These are phyloP conservation scores for Lanmaoa rubissima DNA, from an alignment of 768 basidiomycete species.

Conservation along the genomic window DNA sequence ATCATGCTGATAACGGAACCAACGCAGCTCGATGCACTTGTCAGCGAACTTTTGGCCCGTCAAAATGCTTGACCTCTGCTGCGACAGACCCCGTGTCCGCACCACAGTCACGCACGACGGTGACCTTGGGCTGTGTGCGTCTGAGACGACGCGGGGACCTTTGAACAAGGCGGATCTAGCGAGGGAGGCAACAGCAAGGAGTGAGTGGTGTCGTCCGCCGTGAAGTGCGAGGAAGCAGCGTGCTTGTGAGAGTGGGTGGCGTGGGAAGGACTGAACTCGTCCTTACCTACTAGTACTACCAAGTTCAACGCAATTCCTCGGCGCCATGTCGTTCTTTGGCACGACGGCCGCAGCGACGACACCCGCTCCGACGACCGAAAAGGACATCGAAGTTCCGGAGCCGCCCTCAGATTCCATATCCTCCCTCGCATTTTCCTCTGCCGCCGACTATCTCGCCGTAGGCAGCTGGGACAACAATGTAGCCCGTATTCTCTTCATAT, in stretches of 20 bases:
- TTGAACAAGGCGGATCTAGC: background rate
- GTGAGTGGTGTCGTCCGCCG: background rate
- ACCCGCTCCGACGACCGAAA: constrained; percentile 48
- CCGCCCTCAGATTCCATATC: constrained; percentile 89
- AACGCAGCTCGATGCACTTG: background rate
- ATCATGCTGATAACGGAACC: too few species aligned
- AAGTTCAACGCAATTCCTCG: too few species aligned
- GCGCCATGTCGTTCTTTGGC: constrained; percentile 45
- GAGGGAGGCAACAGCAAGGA: background rate
- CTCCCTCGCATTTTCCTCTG: constrained; percentile 77
- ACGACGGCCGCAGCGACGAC: constrained; percentile 32
- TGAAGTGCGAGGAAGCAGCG: background rate
- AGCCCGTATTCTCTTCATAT: background rate
- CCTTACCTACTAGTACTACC: background rate
- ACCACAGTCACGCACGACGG: background rate
- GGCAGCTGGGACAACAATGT: constrained; percentile 95
- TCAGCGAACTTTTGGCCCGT: too few species aligned
- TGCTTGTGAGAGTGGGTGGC: constrained; percentile 18
- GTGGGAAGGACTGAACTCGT: constrained; percentile 14
- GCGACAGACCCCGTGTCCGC: background rate
- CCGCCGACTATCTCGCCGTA: constrained; percentile 87
- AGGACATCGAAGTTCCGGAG: constrained; percentile 79
- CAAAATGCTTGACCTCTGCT: background rate
- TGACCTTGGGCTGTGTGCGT: background rate
- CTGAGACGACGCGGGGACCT: background rate